Base-by-base conservation (phyloP, 1,284 basidiomycete genomes). In the Pseudozyma thailandica region DNA sequence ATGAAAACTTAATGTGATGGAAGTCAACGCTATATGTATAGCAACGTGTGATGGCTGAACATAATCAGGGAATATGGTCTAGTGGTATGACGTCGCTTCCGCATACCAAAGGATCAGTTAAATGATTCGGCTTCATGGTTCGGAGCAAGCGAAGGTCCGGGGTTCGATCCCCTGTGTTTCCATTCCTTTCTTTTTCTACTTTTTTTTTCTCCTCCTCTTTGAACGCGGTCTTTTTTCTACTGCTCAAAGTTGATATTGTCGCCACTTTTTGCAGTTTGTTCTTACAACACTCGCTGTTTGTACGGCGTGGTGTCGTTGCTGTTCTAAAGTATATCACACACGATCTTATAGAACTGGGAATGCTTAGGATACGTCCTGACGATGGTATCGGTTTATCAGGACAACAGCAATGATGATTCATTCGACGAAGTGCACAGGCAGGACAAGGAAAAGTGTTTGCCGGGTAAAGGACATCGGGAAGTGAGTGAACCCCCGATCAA, bases 41-140 rank as follows among this genome's bases (percentile, higher is more conserved):
- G 37, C 33, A 10, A 6, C 0, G 1, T 18, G 1, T 4, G 6
- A 12, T 4, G 0, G n/a, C 6, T 1, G 15, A 37, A 3, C 47
- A 59, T 26, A 42, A 45, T 46, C 20, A 50, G 66, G 66, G 66
- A 70, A 70, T 70, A 70, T 70, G 66, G 66, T 70, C 66, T 70
- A 70, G 66, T 70, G 66, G 66, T 70, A 70, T 70, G 66, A 70
- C 66, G 66, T 70, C 66, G 60, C 66, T 70, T 70, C 66, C 66
- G 66, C 66, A 70, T 59, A 46, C 60, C 35, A 41, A 39, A 12
- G 33, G 43, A 38, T 35, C 30, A 45, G 18, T 38, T 15, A 35
- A n/a, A 16, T 5, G 12, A 41, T 12, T 41, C 18, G 31, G 25
- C 33, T 50, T 51, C 26, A 47, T 45, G 49, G 60, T 52, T 33